Base-by-base conservation (phyloP, 23 red algal genomes). In the Gracilaria gracilis region DNA sequence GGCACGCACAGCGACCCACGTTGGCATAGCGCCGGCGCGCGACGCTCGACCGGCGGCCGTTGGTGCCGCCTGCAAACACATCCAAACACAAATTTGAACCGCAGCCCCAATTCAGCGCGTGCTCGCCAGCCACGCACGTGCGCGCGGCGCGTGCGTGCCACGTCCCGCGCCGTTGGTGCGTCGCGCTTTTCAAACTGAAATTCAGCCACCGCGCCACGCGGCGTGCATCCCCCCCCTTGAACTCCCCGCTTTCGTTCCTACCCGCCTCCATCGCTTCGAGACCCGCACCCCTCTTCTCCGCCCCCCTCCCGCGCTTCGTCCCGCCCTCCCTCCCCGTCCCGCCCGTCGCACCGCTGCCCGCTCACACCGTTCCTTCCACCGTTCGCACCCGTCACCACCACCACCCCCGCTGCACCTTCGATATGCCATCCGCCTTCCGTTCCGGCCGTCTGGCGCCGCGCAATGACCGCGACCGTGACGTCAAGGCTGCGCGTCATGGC, bases 341-440 rank as follows among this genome's bases (percentile, higher is more conserved):
- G n/a, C n/a, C n/a, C n/a, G n/a, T n/a, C n/a, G n/a, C n/a, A n/a
- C n/a, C n/a, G n/a, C n/a, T n/a, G n/a, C n/a, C n/a, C n/a, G n/a
- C n/a, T n/a, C n/a, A n/a, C 40, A 19, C 75, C 15, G 19, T 0
- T 27, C 36, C 49, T 62, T 37, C 54, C 27, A 0, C 53, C 54
- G 9, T 82, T 48, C 33, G 1, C 50, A 4, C 50, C 16, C 50
- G 4, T 15, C 25, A 12, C 25, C 25, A 3, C 38, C 75, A 9
- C 50, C 50, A 5, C 36, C 25, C 50, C 31, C 58, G 1, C 16
- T 25, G 4, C 47, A 14, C 33, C 25, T n/a, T 24, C 12, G 20
- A 44, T 5, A 82, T 82, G 79, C 79, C 54, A 0, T 82, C 79
- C 4, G 79, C 79, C 20, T 82, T 82, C 58, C 79, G 79, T 37